phyloP scores from a whole-genome alignment of 2,329 filamentous ascomycete genomes.

The Chaetoscypha palmicola region DNA sequence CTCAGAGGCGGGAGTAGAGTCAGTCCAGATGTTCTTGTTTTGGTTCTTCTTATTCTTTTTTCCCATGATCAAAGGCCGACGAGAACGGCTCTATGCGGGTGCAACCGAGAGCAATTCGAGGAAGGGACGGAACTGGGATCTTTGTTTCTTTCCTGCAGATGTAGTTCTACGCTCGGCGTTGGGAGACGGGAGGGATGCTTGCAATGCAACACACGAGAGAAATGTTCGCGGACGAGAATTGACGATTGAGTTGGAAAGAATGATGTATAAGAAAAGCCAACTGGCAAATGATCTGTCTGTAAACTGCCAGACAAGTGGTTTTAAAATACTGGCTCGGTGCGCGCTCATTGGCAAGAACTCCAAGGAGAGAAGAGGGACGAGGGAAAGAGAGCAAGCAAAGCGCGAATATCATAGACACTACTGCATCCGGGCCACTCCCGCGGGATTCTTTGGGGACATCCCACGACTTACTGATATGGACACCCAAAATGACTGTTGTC shows the following conservation, averaged over 20 bases:
- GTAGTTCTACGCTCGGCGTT: slow-evolving; percentile 9
- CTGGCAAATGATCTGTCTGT: slow-evolving; percentile 15
- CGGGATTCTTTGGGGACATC: slow-evolving; percentile 9
- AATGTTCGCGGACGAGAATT: no score
- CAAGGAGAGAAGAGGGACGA: no score
- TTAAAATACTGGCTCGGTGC: slow-evolving; percentile 8
- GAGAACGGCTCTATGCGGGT: slow-evolving; percentile 27
- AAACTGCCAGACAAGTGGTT: slow-evolving; percentile 12
- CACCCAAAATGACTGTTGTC: slow-evolving; percentile 25
- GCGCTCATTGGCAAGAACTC: slow-evolving; percentile 19
- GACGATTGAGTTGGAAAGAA: slow-evolving; percentile 15
- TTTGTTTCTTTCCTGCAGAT: slow-evolving; percentile 9
- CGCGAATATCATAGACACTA: slow-evolving; percentile 11
- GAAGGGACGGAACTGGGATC: slow-evolving; percentile 1
- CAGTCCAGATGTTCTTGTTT: slow-evolving; percentile 15
- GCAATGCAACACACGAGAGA: slow-evolving; percentile 8
- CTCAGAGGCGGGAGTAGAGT: slow-evolving; percentile 11
- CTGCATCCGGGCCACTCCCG: slow-evolving; percentile 12
- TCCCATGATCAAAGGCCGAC: slow-evolving; percentile 18
- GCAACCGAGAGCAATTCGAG: slow-evolving; percentile 23
- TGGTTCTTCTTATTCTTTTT: slow-evolving; percentile 23
- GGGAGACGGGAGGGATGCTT: neutral
- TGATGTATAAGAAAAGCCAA: slow-evolving; percentile 10
- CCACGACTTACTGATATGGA: slow-evolving; percentile 24
- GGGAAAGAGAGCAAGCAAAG: no score